These are phyloP conservation scores for Candida silvatica DNA, from an alignment of 805 yeast genomes.

Conservation along the genomic window DNA sequence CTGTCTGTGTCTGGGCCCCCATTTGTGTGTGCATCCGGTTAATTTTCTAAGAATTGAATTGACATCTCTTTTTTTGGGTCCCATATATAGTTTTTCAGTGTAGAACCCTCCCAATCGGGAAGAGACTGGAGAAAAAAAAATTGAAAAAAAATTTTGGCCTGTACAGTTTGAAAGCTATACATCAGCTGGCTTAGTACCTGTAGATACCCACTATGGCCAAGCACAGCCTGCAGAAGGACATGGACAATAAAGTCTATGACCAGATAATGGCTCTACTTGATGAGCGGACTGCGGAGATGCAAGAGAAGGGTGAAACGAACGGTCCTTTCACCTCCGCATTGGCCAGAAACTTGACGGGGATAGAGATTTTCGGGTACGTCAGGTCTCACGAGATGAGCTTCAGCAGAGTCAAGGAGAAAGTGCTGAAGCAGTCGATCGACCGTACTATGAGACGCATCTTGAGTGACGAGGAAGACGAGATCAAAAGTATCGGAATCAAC, in stretches of 20 bases:
- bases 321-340: background rate
- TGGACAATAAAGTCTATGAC: constrained; percentile 51
- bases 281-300: background rate
- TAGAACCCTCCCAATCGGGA: too few relatives aligned
- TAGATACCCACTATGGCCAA: too few relatives aligned
- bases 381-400: constrained; percentile 61
- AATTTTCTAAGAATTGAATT: too few relatives aligned
- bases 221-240: constrained; percentile 17
- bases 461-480: constrained; percentile 55
- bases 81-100: too few relatives aligned
- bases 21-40: too few relatives aligned
- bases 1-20: too few relatives aligned
- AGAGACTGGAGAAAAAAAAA: too few relatives aligned
- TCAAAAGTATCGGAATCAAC: constrained; percentile 26
- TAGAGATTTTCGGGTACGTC: constrained; percentile 48
- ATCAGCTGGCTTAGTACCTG: too few relatives aligned
- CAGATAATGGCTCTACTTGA: constrained; percentile 37
- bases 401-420: constrained; percentile 57
- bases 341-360: constrained; percentile 28
- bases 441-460: constrained; percentile 45
- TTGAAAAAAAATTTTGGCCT: too few relatives aligned
- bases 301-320: background rate
- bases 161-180: too few relatives aligned
- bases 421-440: constrained; percentile 57
- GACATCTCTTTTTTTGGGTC: too few relatives aligned